Evolutionary conservation across 257 asterid species (phyloP).

Genomic region (Fraxinus pennsylvanica): DNA sequence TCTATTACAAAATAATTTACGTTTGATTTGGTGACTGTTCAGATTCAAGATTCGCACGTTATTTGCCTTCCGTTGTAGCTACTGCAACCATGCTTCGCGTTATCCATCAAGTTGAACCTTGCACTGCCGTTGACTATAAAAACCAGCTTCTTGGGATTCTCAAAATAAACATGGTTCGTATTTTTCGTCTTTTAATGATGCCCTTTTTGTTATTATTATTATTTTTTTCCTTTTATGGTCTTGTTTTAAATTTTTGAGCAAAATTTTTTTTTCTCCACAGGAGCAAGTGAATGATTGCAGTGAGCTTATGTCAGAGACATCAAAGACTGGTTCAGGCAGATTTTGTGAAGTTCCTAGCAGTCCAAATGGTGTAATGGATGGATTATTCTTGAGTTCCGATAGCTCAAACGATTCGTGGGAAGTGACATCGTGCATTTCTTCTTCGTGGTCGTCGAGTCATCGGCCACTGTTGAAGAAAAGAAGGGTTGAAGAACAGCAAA

Average conservation of each 20-base stretch:
- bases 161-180: slow-evolving; percentile 64
- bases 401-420: slow-evolving; percentile 54
- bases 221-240: neutral
- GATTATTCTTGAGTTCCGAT: slow-evolving; percentile 36
- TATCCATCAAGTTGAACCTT: slow-evolving; percentile 58
- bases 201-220: neutral
- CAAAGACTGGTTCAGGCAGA: slow-evolving; percentile 38
- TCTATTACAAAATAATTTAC: neutral
- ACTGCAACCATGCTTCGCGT: slow-evolving; percentile 87
- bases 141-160: slow-evolving; percentile 70
- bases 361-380: slow-evolving; percentile 41
- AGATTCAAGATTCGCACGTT: slow-evolving; percentile 71
- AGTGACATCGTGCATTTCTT: slow-evolving; percentile 29
- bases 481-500: slow-evolving; percentile 50
- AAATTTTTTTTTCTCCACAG: slow-evolving; percentile 22
- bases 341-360: slow-evolving; percentile 31
- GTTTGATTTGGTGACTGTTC: neutral
- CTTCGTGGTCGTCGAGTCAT: slow-evolving; percentile 22
- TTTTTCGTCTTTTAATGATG: neutral
- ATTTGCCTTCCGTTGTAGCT: slow-evolving; percentile 76
- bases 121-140: slow-evolving; percentile 52
- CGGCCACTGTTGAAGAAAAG: slow-evolving; percentile 49
- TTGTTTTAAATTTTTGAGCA: neutral
- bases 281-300: slow-evolving; percentile 70
- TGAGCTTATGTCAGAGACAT: slow-evolving; percentile 44